Percentiles rank a stretch among this genome's conserved stretches.
Conservation (phyloP, 257 asterid species). For the Przewalskia tangutica region DNA sequence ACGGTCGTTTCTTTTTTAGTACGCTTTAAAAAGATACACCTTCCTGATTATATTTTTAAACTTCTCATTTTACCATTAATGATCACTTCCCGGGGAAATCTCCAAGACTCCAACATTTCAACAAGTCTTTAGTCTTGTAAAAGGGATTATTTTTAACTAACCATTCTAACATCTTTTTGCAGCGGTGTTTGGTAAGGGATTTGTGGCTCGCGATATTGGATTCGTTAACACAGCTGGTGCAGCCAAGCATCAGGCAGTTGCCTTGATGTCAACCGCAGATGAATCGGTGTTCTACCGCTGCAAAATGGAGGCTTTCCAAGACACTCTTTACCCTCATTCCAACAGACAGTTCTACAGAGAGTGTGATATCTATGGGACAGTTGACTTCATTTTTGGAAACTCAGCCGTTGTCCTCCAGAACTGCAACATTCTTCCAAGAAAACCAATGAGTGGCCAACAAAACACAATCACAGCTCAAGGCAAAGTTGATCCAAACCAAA, state of each 20-base stretch:
- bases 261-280: slow-evolving; percentile 35
- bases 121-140: no score
- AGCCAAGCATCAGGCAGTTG: slow-evolving; percentile 42
- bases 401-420: slow-evolving; percentile 42
- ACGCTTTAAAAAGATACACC: no score
- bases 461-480: slow-evolving; percentile 46
- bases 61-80: no score
- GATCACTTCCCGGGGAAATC: no score
- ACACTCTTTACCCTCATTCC: slow-evolving; percentile 41
- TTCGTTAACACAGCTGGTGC: slow-evolving; percentile 35
- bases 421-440: slow-evolving; percentile 31
- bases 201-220: slow-evolving; percentile 57
- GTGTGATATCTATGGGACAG: slow-evolving; percentile 40
- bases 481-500: slow-evolving; percentile 36
- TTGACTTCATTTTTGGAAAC: slow-evolving; percentile 50
- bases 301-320: slow-evolving; percentile 31
- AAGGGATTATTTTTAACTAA: no score
- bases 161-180: background rate
- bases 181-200: slow-evolving; percentile 37
- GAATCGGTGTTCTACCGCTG: slow-evolving; percentile 33
- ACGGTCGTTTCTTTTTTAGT: no score
- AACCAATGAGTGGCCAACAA: slow-evolving; percentile 32
- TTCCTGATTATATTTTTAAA: no score
- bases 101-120: no score
- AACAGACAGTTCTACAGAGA: slow-evolving; percentile 46